A percentile compares a stretch with the other conserved stretches of the same genome.
Conservation (phyloP, 1,284 basidiomycete genomes). For the Cerioporus squamosus region DNA sequence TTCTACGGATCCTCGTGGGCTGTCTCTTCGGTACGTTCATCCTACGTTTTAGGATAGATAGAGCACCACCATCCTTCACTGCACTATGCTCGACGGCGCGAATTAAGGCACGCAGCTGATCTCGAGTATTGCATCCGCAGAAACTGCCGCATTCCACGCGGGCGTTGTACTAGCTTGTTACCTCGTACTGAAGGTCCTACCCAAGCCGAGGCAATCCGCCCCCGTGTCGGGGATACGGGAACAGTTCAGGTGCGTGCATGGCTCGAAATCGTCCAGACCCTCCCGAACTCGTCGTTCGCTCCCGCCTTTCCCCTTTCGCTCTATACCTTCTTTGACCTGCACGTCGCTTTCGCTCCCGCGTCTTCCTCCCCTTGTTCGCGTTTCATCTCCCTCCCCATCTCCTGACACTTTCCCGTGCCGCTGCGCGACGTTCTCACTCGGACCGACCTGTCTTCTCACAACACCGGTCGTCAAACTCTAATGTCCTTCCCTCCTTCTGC, state of each 20-base stretch:
- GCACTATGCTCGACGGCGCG: background rate
- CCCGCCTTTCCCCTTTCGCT: background rate
- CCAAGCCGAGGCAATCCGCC: conserved; percentile 4
- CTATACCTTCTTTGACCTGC: background rate
- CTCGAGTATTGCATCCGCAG: conserved; percentile 38
- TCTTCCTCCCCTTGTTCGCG: background rate
- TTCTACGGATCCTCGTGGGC: conserved; percentile 62
- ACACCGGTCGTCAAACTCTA: conserved; percentile 6
- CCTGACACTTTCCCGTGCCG: too few relatives aligned
- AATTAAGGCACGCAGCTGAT: conserved; percentile 21
- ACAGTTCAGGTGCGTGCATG: conserved; percentile 56
- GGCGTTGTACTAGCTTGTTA: conserved; percentile 65
- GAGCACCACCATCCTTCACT: background rate
- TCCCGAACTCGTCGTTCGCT: background rate
- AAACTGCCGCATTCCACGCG: conserved; percentile 73
- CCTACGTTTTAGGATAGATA: background rate
- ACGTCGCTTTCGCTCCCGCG: background rate
- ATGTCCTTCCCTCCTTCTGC: background rate
- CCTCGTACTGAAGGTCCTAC: conserved; percentile 47
- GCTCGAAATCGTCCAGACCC: background rate
- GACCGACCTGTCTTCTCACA: background rate
- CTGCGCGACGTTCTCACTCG: too few relatives aligned
- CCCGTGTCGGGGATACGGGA: conserved; percentile 56
- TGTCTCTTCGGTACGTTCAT: conserved; percentile 57
- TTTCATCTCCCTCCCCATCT: background rate